Percentiles rank a stretch among this genome's conserved stretches.
Evolutionary conservation across 352 stramenopile species (phyloP).

Genomic region (Salisapilia sapeloensis): DNA sequence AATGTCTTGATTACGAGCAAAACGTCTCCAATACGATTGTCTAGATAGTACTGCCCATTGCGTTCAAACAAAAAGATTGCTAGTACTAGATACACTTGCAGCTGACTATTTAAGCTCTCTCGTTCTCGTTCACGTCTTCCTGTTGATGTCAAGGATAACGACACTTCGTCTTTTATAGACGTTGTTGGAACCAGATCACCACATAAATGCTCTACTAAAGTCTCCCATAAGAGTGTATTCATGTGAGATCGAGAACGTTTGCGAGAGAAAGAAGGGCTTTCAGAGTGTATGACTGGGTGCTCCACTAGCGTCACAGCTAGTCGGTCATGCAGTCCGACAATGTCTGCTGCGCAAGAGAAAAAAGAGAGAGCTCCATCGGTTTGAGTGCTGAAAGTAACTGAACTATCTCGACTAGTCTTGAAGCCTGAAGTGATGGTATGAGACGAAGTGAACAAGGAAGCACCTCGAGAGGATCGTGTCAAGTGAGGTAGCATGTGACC

Average conservation of each 20-base stretch:
- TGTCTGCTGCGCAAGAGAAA: constrained; percentile 29
- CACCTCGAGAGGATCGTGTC: constrained; percentile 12
- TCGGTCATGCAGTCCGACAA: constrained; percentile 33
- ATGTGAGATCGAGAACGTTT: constrained; percentile 6
- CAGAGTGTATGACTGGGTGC: constrained; percentile 1
- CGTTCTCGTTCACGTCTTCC: too few species aligned
- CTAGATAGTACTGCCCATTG: constrained; percentile 30
- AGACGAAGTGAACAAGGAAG: constrained; percentile 6
- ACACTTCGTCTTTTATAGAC: too few species aligned
- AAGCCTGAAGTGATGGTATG: neutral
- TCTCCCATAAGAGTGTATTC: constrained; percentile 21
- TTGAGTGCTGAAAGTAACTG: constrained; percentile 1
- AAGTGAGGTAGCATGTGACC: constrained; percentile 20
- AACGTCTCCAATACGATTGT: constrained; percentile 35
- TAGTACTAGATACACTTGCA: too few species aligned
- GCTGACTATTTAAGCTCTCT: too few species aligned
- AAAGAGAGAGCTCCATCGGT: constrained; percentile 4
- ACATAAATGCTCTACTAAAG: constrained; percentile 19
- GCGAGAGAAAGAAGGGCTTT: neutral
- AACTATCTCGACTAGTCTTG: neutral
- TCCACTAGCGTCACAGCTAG: constrained; percentile 11
- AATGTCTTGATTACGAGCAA: constrained; percentile 36
- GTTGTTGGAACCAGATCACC: too few species aligned
- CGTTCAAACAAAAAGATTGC: too few species aligned
- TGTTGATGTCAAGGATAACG: too few species aligned